These are phyloP conservation scores for Nakazawaea siamensis DNA, from an alignment of 805 yeast species.

Conservation along the genomic window DNA sequence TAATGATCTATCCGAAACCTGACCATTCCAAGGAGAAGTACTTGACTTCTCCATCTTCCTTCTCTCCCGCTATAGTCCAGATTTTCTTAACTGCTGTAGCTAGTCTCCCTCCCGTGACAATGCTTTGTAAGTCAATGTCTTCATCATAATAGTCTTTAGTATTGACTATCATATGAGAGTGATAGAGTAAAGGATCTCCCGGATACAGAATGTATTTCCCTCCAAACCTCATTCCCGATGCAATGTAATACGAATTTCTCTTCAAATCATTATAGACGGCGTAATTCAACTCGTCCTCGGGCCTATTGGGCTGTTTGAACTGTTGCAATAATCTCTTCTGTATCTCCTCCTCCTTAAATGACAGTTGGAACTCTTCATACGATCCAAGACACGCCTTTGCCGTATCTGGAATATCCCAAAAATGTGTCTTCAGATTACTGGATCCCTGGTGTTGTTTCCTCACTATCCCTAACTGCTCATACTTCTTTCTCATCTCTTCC, in stretches of 20 bases:
- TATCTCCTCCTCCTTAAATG: slow-evolving; percentile 9
- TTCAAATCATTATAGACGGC: slow-evolving; percentile 32
- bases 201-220: slow-evolving; percentile 87
- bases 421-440: slow-evolving; percentile 8
- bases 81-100: slow-evolving; percentile 90
- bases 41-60: slow-evolving; percentile 22
- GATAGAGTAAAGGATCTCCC: slow-evolving; percentile 88
- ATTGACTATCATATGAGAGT: slow-evolving; percentile 74
- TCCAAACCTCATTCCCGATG: slow-evolving; percentile 91
- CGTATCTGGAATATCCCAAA: slow-evolving; percentile 14
- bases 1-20: slow-evolving; percentile 62
- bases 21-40: slow-evolving; percentile 91
- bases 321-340: slow-evolving; percentile 10
- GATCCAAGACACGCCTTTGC: slow-evolving; percentile 12
- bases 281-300: slow-evolving; percentile 11
- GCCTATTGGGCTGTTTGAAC: not conserved
- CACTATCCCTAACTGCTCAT: slow-evolving; percentile 8
- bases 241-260: slow-evolving; percentile 39
- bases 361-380: slow-evolving; percentile 11
- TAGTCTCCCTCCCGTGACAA: slow-evolving; percentile 81
- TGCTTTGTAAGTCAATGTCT: slow-evolving; percentile 44
- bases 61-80: slow-evolving; percentile 50
- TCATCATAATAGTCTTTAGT: slow-evolving; percentile 35
- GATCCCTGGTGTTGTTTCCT: not conserved
- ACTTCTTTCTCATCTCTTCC: slow-evolving; percentile 12